Conservation (phyloP, 208 protist genomes). For the Trypanosoma boissoni region DNA sequence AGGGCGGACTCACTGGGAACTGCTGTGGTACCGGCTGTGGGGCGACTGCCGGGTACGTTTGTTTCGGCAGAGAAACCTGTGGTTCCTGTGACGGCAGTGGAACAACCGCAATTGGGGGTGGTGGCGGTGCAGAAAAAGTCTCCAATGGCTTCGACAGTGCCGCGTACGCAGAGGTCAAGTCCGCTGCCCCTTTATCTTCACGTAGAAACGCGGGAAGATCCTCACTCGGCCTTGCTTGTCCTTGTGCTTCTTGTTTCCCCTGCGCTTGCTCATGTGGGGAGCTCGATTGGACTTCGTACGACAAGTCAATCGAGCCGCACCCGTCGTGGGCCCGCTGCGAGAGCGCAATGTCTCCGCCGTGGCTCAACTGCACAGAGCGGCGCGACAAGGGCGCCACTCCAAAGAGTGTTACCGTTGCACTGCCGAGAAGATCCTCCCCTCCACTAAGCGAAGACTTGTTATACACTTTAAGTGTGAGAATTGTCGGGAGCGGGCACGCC, state of each 20-base stretch:
- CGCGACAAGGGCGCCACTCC: slow-evolving; percentile 28
- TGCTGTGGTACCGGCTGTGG: no score
- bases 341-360: slow-evolving; percentile 59
- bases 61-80: no score
- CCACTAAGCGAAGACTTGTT: slow-evolving; percentile 53
- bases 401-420: slow-evolving; percentile 69
- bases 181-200: slow-evolving; percentile 9
- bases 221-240: background rate
- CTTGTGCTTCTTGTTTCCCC: background rate
- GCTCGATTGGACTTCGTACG: slow-evolving; percentile 38
- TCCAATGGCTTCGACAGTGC: background rate
- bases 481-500: slow-evolving; percentile 56
- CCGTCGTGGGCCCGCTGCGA: slow-evolving; percentile 46
- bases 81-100: no score
- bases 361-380: slow-evolving; percentile 49
- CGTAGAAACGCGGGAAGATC: slow-evolving; percentile 23
- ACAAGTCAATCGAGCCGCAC: slow-evolving; percentile 51
- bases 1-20: no score
- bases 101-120: background rate
- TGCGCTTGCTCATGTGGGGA: slow-evolving; percentile 2
- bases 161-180: slow-evolving; percentile 24
- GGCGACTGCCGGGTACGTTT: no score
- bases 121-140: background rate
- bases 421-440: slow-evolving; percentile 70
- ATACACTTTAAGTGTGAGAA: slow-evolving; percentile 57